phyloP scores from a whole-genome alignment of 129 eudicot species.

The Tagetes patula region DNA sequence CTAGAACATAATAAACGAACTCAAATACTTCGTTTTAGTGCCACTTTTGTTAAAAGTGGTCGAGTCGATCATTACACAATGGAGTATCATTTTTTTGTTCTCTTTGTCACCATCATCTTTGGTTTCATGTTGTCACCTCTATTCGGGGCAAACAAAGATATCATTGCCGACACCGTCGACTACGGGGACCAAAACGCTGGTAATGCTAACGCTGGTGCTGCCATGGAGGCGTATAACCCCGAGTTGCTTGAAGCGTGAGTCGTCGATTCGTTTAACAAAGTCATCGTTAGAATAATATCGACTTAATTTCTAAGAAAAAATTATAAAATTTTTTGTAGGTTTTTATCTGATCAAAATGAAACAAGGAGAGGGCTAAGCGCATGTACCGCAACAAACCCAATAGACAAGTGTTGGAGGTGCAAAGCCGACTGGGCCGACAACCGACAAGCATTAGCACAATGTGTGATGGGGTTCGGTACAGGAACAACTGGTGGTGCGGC shows the following conservation, averaged over 20 bases:
- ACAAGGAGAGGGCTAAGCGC: slow-evolving; percentile 44
- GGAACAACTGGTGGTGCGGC: slow-evolving; percentile 56
- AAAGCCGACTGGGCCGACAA: slow-evolving; percentile 47
- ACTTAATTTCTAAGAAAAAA: no score
- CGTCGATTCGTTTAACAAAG: not conserved
- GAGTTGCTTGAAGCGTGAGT: slow-evolving; percentile 37
- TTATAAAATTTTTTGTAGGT: not conserved
- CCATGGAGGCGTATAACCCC: slow-evolving; percentile 32
- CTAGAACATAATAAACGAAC: not conserved
- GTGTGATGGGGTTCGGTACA: slow-evolving; percentile 54
- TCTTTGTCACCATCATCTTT: slow-evolving; percentile 23
- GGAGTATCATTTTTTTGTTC: not conserved
- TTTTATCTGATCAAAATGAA: slow-evolving; percentile 12
- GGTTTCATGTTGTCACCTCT: slow-evolving; percentile 19
- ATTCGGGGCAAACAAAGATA: not conserved
- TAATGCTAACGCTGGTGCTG: not conserved
- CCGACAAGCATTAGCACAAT: slow-evolving; percentile 56
- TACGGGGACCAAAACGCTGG: slow-evolving; percentile 23
- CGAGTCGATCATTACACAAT: not conserved
- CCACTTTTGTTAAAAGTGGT: not conserved
- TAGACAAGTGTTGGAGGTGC: slow-evolving; percentile 76
- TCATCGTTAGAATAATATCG: not conserved
- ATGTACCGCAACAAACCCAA: slow-evolving; percentile 54
- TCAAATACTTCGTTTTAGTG: not conserved
- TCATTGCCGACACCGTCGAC: slow-evolving; percentile 13